Evolutionary conservation across 768 basidiomycete genomes (phyloP), one percentile per base, ranked within the genome.

Genomic region (Ephemerocybe angulata): DNA sequence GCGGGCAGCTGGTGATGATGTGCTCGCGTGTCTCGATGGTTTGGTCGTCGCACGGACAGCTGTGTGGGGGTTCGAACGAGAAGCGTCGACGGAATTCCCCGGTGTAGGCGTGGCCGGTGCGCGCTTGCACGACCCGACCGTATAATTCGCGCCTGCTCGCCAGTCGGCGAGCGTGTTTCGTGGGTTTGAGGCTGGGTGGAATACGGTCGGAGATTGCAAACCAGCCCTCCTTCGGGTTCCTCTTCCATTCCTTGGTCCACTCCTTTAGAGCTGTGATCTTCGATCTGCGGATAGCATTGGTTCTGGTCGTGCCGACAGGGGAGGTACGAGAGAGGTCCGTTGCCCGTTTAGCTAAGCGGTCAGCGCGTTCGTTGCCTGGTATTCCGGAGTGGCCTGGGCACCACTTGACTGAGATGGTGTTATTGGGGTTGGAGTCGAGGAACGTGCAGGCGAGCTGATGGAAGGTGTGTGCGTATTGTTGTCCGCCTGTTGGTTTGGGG

Each of bases 81-180:
- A 65, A 65, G 21, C 47, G 12, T 2, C 29, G 44, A 41, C 64
- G 64, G 52, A 68, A 72, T 57, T 67, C 63, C 33, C 70, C 67
- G 3, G 58, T 63, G 53, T 61, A 65, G 13, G 43, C 58, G 38
- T 70, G 70, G 1, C 67, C 65, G 13, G 62, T 68, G 3, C 63
- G 54, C 55, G 58, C 62, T 49, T 67, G 69, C 1, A 62, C 46
- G 0, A 66, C 30, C n/a, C 64, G 30, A 15, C 67, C 69, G 30
- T 63, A 66, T 1, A 68, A 19, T 21, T 43, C 42, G 8, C 42
- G 10, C 21, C 21, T 43, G 10, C 22, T 21, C 10, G 42, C 22
- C 8, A 43, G 42, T 7, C 15, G 42, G 42, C 42, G n/a, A 41
- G 67, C 63, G 21, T 62, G 56, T 42, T 57, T 55, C 31, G 56